Conservation (phyloP, 495 filamentous ascomycete species). For the Mycothermus thermophilus region DNA sequence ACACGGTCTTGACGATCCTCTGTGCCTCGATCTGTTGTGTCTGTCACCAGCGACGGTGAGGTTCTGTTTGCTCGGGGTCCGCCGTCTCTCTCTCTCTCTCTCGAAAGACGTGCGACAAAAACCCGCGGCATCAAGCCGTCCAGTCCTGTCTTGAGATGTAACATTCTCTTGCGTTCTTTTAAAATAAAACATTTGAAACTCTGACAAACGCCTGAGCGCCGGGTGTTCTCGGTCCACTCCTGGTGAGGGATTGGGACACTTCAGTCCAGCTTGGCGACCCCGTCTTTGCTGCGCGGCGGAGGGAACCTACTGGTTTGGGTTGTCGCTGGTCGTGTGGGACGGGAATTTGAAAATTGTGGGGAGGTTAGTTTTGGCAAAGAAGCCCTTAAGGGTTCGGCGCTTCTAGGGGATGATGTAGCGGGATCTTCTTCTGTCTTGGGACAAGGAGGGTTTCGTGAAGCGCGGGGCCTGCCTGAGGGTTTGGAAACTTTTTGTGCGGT, state of each 20-base stretch:
- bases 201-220: too few species aligned
- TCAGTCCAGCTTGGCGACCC: background rate
- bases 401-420: constrained; percentile 1
- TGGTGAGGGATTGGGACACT: constrained; percentile 4
- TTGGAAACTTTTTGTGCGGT: background rate
- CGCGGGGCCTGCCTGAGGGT: background rate
- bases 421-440: background rate
- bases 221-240: constrained; percentile 1
- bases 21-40: too few species aligned
- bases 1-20: too few species aligned
- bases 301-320: too few species aligned
- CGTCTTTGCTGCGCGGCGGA: too few species aligned
- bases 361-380: constrained; percentile 1
- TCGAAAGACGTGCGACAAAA: too few species aligned
- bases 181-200: too few species aligned
- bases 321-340: too few species aligned
- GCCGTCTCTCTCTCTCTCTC: constrained; percentile 1
- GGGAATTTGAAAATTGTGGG: too few species aligned
- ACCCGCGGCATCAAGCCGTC: too few species aligned
- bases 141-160: constrained; percentile 8
- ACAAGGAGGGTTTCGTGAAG: background rate
- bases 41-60: too few species aligned
- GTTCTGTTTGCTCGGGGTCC: too few species aligned
- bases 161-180: constrained; percentile 10
- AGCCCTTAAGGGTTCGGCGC: background rate